Percentiles rank a stretch among this genome's conserved stretches.
Conservation (phyloP, 1,139 yeast species). For the Sugiyamaella novakii region DNA sequence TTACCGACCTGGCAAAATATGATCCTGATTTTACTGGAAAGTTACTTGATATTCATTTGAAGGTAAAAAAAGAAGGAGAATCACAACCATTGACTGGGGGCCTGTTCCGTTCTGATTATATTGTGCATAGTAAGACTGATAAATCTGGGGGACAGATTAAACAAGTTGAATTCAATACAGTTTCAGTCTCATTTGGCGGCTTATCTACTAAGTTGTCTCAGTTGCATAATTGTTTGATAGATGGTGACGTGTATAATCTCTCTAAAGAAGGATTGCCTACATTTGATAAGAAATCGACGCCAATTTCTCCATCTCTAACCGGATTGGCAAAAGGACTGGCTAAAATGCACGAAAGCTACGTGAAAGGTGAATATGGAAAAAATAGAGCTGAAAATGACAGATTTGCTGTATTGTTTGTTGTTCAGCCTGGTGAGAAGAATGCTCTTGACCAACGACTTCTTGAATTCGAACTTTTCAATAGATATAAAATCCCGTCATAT, state of each 20-base stretch:
- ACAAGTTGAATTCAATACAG: constrained; percentile 95
- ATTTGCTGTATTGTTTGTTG: constrained; percentile 72
- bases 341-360: constrained; percentile 50
- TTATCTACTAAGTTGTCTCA: constrained; percentile 77
- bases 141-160: constrained; percentile 52
- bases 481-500: constrained; percentile 59
- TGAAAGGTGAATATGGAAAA: not conserved
- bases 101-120: constrained; percentile 86
- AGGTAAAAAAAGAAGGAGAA: constrained; percentile 41
- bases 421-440: constrained; percentile 84
- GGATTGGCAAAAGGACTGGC: constrained; percentile 73
- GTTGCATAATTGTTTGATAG: constrained; percentile 57
- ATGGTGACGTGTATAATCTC: constrained; percentile 37
- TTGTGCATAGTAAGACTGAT: constrained; percentile 54
- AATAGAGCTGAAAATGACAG: constrained; percentile 30
- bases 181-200: constrained; percentile 94
- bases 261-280: constrained; percentile 12
- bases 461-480: constrained; percentile 66
- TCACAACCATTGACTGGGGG: constrained; percentile 79
- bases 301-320: constrained; percentile 63
- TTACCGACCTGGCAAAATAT: constrained; percentile 50
- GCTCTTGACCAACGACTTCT: constrained; percentile 86
- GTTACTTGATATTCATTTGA: constrained; percentile 51
- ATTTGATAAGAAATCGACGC: constrained; percentile 52
- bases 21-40: constrained; percentile 84